Evolutionary conservation across 768 basidiomycete species (phyloP).

Genomic region (Naganishia vaughanmartiniae): DNA sequence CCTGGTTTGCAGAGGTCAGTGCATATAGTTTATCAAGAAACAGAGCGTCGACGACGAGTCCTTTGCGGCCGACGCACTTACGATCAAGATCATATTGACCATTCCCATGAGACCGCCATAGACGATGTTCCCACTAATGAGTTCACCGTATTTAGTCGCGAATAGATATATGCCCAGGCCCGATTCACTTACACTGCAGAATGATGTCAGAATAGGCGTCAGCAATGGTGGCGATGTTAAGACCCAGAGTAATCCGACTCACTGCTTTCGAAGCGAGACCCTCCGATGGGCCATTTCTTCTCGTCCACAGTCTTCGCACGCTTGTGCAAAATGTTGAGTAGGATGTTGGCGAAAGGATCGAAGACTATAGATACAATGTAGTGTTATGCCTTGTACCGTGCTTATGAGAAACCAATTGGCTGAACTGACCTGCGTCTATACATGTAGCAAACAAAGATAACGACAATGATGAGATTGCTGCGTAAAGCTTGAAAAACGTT

Average conservation of each 20-base stretch:
- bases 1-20: constrained; percentile 20
- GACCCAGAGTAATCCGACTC: constrained; percentile 25
- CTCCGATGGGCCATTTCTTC: constrained; percentile 89
- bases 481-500: constrained; percentile 66
- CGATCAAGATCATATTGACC: constrained; percentile 85
- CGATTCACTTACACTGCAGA: not conserved
- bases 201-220: constrained; percentile 28
- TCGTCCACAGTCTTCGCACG: constrained; percentile 69
- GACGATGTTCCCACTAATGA: constrained; percentile 71
- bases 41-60: not conserved
- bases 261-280: constrained; percentile 76
- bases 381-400: constrained; percentile 14
- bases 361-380: constrained; percentile 36
- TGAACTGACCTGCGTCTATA: constrained; percentile 64
- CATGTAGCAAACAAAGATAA: constrained; percentile 84
- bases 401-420: not conserved
- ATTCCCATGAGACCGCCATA: constrained; percentile 86
- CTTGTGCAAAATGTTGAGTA: constrained; percentile 66
- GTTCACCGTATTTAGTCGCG: not conserved
- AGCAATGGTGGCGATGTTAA: not conserved
- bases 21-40: not conserved
- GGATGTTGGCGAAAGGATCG: constrained; percentile 53
- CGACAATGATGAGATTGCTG: constrained; percentile 77
- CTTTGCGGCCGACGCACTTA: constrained; percentile 24
- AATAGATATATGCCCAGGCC: not conserved